Conservation (phyloP, 2,329 filamentous ascomycete genomes). For the Fusarium multiceps region DNA sequence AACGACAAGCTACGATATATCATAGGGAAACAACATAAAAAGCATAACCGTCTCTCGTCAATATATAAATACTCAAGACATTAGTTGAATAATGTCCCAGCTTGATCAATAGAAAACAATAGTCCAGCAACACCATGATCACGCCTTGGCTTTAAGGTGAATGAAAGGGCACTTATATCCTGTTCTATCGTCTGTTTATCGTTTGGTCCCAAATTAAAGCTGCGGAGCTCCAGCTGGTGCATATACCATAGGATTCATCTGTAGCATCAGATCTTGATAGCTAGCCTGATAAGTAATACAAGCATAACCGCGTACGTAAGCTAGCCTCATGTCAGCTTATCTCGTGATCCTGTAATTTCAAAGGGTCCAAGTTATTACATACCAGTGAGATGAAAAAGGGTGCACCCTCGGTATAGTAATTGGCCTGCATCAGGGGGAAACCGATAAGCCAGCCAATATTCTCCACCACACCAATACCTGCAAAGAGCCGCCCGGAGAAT, state of each 20-base stretch:
- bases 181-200: neutral
- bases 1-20: neutral
- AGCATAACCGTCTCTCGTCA: neutral
- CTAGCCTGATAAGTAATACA: neutral
- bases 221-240: accelerated
- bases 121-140: neutral
- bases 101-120: neutral
- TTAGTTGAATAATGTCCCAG: neutral
- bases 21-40: accelerated
- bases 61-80: neutral
- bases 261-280: neutral
- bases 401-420: neutral
- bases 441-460: constrained; percentile 3
- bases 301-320: neutral
- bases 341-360: neutral
- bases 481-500: constrained; percentile 8
- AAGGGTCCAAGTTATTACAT: neutral
- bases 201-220: neutral
- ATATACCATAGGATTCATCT: neutral
- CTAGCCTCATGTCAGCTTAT: neutral
- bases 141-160: accelerated
- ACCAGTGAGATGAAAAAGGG: neutral
- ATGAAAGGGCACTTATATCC: neutral
- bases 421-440: neutral
- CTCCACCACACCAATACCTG: neutral